Evolutionary conservation across 2,329 filamentous ascomycete species (phyloP).

Genomic region (Rasamsonia emersonii): DNA sequence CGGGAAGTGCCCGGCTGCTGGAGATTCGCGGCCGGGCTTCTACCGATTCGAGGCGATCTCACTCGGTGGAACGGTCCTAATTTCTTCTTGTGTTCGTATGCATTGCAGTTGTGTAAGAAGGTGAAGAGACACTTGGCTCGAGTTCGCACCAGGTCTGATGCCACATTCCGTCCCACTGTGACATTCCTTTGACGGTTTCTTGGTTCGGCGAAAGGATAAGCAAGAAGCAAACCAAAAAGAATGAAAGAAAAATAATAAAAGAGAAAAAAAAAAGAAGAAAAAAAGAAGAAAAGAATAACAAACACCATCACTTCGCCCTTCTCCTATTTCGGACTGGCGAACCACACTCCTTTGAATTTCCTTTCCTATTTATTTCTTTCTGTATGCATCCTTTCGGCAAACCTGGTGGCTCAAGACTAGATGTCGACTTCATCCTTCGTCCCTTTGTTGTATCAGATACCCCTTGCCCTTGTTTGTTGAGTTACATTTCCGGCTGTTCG

Average conservation of each 20-base stretch:
- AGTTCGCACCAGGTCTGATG: no score
- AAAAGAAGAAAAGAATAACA: slow-evolving; percentile 2
- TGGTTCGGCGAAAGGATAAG: no score
- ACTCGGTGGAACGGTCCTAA: not conserved
- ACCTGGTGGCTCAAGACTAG: no score
- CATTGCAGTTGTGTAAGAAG: no score
- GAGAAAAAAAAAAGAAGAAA: slow-evolving; percentile 1
- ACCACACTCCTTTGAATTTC: not conserved
- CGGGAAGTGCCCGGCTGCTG: slow-evolving; percentile 66
- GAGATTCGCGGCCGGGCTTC: slow-evolving; percentile 54
- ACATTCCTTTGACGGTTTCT: no score
- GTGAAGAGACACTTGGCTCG: no score
- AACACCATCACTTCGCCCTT: not conserved
- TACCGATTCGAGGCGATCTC: slow-evolving; percentile 34
- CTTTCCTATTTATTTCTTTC: not conserved
- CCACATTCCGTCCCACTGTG: no score
- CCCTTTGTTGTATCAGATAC: slow-evolving; percentile 4
- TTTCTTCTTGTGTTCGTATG: no score
- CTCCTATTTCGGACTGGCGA: not conserved
- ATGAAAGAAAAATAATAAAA: slow-evolving; percentile 1
- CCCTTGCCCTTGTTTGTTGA: no score
- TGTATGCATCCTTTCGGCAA: no score
- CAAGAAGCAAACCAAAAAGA: slow-evolving; percentile 1
- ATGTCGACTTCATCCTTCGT: no score
- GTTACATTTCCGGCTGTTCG: no score